Evolutionary conservation across 2,329 filamentous ascomycete species (phyloP), one percentile per base, ranked within the genome.

Genomic region (Fusarium buxicola): DNA sequence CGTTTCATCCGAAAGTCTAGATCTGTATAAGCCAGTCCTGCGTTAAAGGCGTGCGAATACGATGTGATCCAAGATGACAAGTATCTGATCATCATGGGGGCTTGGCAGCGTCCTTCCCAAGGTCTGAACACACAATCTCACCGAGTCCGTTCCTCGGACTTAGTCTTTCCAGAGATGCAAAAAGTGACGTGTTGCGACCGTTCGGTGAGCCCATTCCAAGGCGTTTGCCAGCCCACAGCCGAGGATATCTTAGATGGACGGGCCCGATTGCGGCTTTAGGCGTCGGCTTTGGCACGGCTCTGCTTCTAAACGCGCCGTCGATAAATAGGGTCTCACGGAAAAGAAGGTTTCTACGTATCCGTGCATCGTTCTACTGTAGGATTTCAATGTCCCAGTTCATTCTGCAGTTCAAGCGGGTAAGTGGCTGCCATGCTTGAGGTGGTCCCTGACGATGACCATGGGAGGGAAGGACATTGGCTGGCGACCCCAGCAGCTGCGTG

Each of bases 381-480:
- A 65, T 47, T 63, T 65, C 58, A 63, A 65, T 66, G 52, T 66
- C 62, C 62, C 66, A 66, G 62, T 46, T 41, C 24, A 38, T 43
- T 41, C 28, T 51, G 38, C 48, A 51, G 48, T 43, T 51, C 38
- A 28, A 44, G 44, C 48, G 48, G 38, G 48, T 52, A 44, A 44
- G 34, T 59, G 41, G 45, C 25, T 55, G 45, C 62, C 61, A 55
- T 65, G 61, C 38, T 55, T 55, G n/a, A n/a, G n/a, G n/a, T n/a
- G 53, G 53, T 63, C 62, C 54, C 62, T 59, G 62, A 30, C 34
- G 21, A 59, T 18, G 58, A 36, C 45, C 36, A 46, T 53, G 62
- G 39, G 38, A 36, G 31, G 44, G 45, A 38, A 41, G 38, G 45
- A 30, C 44, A 51, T 56, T 47, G 48, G 39, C 21, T 27, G 32